Evolutionary conservation across 2,329 filamentous ascomycete species (phyloP), one percentile per base, ranked within the genome.

Genomic region (Orbilia blumenaviensis): DNA sequence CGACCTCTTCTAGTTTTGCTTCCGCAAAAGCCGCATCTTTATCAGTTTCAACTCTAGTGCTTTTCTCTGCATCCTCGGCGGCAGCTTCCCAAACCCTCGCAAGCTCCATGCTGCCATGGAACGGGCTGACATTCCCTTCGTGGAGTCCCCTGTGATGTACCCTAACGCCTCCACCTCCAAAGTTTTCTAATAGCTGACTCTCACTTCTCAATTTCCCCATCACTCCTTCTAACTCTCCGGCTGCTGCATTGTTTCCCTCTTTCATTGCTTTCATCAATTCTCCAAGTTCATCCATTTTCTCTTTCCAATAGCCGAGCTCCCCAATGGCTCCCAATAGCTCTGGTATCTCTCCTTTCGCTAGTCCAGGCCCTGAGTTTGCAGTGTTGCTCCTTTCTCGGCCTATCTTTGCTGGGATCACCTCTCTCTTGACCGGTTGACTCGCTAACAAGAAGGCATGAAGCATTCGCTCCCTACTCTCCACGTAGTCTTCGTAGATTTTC

Each of bases 371-470:
- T 2, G 27, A 27, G 10, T 18, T 38, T n/a, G 36, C 42, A 2
- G 56, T 63, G 34, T 36, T 38, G 29, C 44, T 50, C 25, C 64
- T 63, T 44, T 76, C 72, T 32, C 50, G 44, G 41, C 52, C 58
- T 0, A 27, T 27, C 12, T 76, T 76, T 6, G 64, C 58, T 46
- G 72, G 72, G 2, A 76, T 76, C 6, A 68, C 42, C 18, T 76
- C 72, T 54, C 61, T 69, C 54, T 66, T 64, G 4, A 64, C 38
- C 1, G 64, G 64, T 23, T 76, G 72, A 10, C 32, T 76, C 1
- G 72, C 72, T 21, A 76, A 29, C n/a, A 76, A 27, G 29, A 76
- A 76, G 18, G 72, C 64, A 32, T 76, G 72, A 23, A 76, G 48
- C 72, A 76, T 63, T 23, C 58, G 46, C 29, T 76, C 72, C 38